Evolutionary conservation across 306 rosid species (phyloP).

Genomic region (Senna tora): DNA sequence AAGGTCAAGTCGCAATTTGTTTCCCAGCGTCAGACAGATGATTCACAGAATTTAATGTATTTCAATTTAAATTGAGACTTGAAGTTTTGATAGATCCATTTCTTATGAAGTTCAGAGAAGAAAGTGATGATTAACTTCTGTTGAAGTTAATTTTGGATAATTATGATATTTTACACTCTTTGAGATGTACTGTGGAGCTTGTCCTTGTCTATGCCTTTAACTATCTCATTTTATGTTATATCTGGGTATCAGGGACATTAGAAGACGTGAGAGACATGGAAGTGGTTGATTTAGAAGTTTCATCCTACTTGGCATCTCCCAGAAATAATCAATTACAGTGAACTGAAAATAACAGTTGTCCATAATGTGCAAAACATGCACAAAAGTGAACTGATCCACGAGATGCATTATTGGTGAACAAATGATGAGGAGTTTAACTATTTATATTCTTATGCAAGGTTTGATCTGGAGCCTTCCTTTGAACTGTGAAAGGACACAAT

Average conservation of each 20-base stretch:
- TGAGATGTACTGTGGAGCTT: slow-evolving; percentile 9
- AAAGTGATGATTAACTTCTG: not conserved
- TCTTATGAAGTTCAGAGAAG: not conserved
- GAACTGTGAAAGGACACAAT: slow-evolving; percentile 28
- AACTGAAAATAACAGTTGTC: slow-evolving; percentile 5
- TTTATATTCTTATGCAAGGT: slow-evolving; percentile 22
- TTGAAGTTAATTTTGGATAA: not conserved
- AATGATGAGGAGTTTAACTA: slow-evolving; percentile 29
- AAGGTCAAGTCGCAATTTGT: slow-evolving; percentile 18
- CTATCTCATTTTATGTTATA: not conserved
- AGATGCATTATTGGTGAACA: slow-evolving; percentile 29
- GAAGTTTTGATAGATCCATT: not conserved
- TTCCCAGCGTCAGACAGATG: slow-evolving; percentile 5
- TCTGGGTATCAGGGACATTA: slow-evolving; percentile 11
- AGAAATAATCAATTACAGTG: slow-evolving; percentile 19
- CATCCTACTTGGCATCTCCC: slow-evolving; percentile 29
- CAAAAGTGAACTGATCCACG: slow-evolving; percentile 19
- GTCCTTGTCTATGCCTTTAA: not conserved
- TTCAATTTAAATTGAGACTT: not conserved
- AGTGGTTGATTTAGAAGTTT: slow-evolving; percentile 28
- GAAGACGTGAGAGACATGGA: not conserved
- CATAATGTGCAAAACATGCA: slow-evolving; percentile 26
- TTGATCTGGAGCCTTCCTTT: slow-evolving; percentile 24
- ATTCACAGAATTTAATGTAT: slow-evolving; percentile 14
- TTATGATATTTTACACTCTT: not conserved